Conservation (phyloP, 345 rosid genomes). For the Camelina laxa region DNA sequence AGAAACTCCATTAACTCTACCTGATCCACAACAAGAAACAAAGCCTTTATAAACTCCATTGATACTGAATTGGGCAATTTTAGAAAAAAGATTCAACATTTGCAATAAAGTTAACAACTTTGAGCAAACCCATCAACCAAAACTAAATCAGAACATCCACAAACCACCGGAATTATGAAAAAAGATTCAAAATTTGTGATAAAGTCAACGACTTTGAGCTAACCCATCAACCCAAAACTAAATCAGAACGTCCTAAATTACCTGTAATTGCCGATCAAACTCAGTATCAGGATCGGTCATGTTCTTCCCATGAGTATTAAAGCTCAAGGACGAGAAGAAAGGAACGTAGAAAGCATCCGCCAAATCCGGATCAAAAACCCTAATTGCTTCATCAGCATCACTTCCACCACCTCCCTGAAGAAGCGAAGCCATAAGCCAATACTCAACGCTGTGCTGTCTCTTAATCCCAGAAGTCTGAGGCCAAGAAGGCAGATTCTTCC, state of each 20-base stretch:
- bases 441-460: slow-evolving; percentile 92
- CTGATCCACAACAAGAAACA: slow-evolving; percentile 48
- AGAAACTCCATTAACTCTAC: slow-evolving; percentile 72
- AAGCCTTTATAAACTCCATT: background rate
- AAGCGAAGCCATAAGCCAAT: slow-evolving; percentile 95
- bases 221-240: background rate
- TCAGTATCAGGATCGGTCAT: slow-evolving; percentile 98
- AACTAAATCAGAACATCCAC: slow-evolving; percentile 9
- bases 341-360: slow-evolving; percentile 92
- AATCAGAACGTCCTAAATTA: slow-evolving; percentile 32
- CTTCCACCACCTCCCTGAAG: slow-evolving; percentile 53
- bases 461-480: slow-evolving; percentile 62
- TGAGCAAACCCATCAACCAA: background rate
- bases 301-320: slow-evolving; percentile 81
- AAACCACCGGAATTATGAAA: no score
- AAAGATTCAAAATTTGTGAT: background rate
- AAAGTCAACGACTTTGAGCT: slow-evolving; percentile 5
- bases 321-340: slow-evolving; percentile 89
- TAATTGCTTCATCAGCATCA: slow-evolving; percentile 63
- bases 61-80: background rate
- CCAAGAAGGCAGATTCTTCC: slow-evolving; percentile 72
- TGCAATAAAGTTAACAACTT: background rate
- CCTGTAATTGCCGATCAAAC: slow-evolving; percentile 88
- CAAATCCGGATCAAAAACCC: slow-evolving; percentile 92
- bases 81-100: background rate